A percentile compares a stretch with the other conserved stretches of the same genome.
phyloP scores from a whole-genome alignment of 225 moss, liverwort and hornwort genomes.

The Physcomitrellopsis africana region DNA sequence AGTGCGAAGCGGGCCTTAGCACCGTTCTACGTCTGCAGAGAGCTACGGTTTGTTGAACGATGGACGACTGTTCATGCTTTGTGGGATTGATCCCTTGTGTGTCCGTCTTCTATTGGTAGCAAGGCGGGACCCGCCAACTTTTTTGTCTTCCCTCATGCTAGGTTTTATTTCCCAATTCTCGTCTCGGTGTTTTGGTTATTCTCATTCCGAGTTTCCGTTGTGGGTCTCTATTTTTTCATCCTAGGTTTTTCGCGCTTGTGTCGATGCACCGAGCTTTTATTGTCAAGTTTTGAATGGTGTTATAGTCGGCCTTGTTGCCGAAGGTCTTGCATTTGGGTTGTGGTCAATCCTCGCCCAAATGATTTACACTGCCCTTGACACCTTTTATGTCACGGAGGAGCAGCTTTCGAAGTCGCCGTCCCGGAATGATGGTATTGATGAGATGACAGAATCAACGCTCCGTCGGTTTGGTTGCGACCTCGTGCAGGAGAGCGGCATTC shows the following conservation, averaged over 20 bases:
- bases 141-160: no score
- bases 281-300: not conserved
- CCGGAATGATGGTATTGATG: constrained; percentile 88
- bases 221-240: not conserved
- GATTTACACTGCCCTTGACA: constrained; percentile 99
- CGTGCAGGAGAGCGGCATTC: constrained; percentile 94
- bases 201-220: not conserved
- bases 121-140: no score
- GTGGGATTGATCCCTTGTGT: no score
- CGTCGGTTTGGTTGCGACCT: constrained; percentile 95
- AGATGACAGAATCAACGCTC: constrained; percentile 70
- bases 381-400: constrained; percentile 87
- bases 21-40: no score
- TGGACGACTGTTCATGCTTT: no score
- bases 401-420: constrained; percentile 91
- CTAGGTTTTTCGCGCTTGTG: not conserved
- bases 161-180: not conserved
- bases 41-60: no score
- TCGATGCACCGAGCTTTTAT: not conserved
- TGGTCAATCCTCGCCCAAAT: constrained; percentile 46
- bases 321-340: not conserved
- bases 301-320: not conserved
- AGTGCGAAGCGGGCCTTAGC: no score
- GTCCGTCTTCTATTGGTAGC: no score
- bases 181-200: not conserved